phyloP scores from a whole-genome alignment of 192 early-diverging fungal species.

The Backusella circina region DNA sequence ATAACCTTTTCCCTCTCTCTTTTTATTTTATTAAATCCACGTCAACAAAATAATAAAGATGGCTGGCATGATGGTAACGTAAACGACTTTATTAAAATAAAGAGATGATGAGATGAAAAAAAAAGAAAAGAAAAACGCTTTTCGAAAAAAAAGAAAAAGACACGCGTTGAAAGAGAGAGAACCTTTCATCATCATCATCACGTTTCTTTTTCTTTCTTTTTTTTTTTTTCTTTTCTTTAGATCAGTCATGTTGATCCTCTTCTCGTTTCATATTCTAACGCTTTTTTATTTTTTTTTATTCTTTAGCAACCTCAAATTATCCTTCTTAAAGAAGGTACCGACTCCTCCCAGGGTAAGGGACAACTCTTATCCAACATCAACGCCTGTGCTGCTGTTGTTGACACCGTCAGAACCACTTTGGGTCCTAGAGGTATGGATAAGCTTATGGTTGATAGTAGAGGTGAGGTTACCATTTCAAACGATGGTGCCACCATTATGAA shows the following conservation, averaged over 20 bases:
- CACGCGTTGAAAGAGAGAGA: background rate
- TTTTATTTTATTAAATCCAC: background rate
- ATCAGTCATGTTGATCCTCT: background rate
- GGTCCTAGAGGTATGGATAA: constrained; percentile 99
- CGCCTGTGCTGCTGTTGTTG: constrained; percentile 91
- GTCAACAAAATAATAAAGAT: background rate
- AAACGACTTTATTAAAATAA: background rate
- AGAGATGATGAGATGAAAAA: background rate
- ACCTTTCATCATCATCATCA: background rate
- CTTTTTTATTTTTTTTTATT: background rate
- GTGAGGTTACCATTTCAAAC: constrained; percentile 94
- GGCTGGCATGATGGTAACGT: background rate
- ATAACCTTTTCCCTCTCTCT: background rate
- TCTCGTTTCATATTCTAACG: background rate
- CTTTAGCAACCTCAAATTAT: constrained; percentile 96
- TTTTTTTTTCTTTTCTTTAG: too few relatives aligned
- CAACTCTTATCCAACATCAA: constrained; percentile 98
- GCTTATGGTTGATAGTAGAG: constrained; percentile 91
- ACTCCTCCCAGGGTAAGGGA: constrained; percentile 95
- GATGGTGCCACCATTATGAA: constrained; percentile 99
- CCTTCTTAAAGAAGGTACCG: constrained; percentile 97
- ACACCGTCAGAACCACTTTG: constrained; percentile 93
- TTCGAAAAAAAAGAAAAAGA: background rate
- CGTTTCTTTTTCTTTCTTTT: background rate
- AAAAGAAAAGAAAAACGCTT: background rate